Percentiles rank a stretch among this genome's conserved stretches.
Conservation (phyloP, 2,329 filamentous ascomycete species). For the Zymoseptoria brevis region DNA sequence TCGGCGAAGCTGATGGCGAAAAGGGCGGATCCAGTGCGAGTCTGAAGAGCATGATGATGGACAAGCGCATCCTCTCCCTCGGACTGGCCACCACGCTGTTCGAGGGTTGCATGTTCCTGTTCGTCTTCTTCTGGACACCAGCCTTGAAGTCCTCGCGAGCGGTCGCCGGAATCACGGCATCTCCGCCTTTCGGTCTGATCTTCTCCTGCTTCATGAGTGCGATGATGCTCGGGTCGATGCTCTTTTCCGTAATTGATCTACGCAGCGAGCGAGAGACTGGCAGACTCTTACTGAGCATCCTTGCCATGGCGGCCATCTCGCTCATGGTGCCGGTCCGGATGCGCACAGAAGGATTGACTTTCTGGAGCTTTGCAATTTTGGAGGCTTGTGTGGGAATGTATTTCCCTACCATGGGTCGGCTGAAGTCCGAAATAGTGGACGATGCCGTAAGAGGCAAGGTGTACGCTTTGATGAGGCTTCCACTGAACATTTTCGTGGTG, state of each 20-base stretch:
- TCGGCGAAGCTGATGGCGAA: constrained; percentile 30
- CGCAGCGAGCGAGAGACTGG: constrained; percentile 9
- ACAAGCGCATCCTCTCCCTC: constrained; percentile 45
- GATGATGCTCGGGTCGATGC: constrained; percentile 51
- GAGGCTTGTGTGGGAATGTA: constrained; percentile 52
- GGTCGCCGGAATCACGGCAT: not conserved
- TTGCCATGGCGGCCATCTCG: constrained; percentile 35
- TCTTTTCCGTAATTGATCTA: constrained; percentile 35
- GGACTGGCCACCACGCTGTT: constrained; percentile 49
- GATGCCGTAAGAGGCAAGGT: constrained; percentile 48
- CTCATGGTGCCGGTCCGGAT: constrained; percentile 30
- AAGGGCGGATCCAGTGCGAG: constrained; percentile 2
- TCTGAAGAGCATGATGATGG: constrained; percentile 15
- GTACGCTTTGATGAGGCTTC: constrained; percentile 51
- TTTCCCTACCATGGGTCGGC: constrained; percentile 48
- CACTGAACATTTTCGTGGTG: constrained; percentile 52
- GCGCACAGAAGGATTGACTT: constrained; percentile 37
- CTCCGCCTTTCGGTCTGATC: constrained; percentile 43
- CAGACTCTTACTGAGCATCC: constrained; percentile 33
- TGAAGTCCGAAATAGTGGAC: constrained; percentile 49
- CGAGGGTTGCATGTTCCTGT: constrained; percentile 55
- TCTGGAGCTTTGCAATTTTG: constrained; percentile 52
- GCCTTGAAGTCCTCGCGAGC: constrained; percentile 35
- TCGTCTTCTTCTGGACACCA: constrained; percentile 56
- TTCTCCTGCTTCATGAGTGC: constrained; percentile 53